Conservation (phyloP, 202 grass and related monocot species). For the Panicum hallii region DNA sequence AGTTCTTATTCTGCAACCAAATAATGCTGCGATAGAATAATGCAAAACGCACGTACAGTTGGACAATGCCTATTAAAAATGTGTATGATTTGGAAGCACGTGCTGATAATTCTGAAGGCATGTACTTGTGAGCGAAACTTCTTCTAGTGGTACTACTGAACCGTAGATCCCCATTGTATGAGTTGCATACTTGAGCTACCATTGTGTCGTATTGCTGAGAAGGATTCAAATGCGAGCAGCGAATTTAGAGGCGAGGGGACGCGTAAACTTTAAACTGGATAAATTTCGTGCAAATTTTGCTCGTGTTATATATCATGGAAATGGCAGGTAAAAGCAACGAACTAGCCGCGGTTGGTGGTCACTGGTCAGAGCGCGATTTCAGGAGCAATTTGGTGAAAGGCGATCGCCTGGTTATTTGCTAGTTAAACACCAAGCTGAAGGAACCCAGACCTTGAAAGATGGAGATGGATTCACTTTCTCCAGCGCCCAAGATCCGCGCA, state of each 20-base stretch:
- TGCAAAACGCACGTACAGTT: conserved; percentile 29
- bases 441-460: background rate
- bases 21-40: conserved; percentile 25
- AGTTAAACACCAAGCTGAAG: conserved; percentile 28
- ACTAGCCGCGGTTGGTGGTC: background rate
- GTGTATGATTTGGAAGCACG: background rate
- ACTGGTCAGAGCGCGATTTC: conserved; percentile 23
- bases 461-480: conserved; percentile 1
- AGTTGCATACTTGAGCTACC: background rate
- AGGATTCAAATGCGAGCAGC: no score
- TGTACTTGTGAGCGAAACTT: conserved; percentile 14
- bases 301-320: background rate
- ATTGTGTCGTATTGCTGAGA: no score
- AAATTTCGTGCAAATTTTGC: background rate
- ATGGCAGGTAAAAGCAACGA: conserved; percentile 13
- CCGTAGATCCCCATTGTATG: background rate
- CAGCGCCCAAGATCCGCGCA: background rate
- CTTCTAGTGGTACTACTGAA: background rate
- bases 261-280: background rate
- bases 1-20: background rate
- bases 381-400: conserved; percentile 20
- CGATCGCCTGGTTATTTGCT: background rate
- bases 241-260: background rate
- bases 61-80: background rate
- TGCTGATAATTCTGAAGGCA: background rate